phyloP scores from a whole-genome alignment of 306 rosid species.

The Acacia melanoxylon region DNA sequence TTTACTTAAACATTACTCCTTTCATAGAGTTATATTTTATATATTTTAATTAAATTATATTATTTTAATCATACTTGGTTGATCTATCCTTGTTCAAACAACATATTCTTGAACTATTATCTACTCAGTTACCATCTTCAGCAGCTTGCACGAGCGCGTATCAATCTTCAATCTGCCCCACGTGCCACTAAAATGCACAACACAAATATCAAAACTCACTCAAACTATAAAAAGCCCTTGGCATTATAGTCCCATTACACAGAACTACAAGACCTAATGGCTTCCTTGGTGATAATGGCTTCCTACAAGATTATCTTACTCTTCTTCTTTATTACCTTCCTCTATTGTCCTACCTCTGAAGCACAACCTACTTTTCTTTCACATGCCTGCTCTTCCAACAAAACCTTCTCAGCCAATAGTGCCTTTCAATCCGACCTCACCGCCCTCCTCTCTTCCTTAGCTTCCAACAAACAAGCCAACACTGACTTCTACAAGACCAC shows the following conservation, averaged over 20 bases:
- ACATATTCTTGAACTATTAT: no score
- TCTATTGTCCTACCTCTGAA: neutral
- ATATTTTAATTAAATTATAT: no score
- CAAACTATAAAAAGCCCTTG: neutral
- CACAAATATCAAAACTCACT: neutral
- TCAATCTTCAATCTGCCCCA: neutral
- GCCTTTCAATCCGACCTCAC: neutral
- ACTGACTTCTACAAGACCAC: conserved; percentile 4
- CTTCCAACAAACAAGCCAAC: conserved; percentile 15
- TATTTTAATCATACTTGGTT: no score
- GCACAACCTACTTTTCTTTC: conserved; percentile 8
- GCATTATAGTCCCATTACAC: neutral
- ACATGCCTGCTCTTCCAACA: neutral
- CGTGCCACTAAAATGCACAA: neutral
- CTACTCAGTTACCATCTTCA: no score
- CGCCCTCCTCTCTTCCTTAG: neutral
- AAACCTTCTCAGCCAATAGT: conserved; percentile 4
- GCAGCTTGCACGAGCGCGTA: no score
- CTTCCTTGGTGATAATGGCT: neutral
- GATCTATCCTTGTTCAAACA: no score
- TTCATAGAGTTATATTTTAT: no score
- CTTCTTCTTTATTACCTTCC: neutral
- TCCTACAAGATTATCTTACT: neutral
- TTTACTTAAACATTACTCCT: no score
- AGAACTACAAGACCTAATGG: neutral